phyloP scores from a whole-genome alignment of 1,284 basidiomycete genomes.

The Cutaneotrichosporon sp. region DNA sequence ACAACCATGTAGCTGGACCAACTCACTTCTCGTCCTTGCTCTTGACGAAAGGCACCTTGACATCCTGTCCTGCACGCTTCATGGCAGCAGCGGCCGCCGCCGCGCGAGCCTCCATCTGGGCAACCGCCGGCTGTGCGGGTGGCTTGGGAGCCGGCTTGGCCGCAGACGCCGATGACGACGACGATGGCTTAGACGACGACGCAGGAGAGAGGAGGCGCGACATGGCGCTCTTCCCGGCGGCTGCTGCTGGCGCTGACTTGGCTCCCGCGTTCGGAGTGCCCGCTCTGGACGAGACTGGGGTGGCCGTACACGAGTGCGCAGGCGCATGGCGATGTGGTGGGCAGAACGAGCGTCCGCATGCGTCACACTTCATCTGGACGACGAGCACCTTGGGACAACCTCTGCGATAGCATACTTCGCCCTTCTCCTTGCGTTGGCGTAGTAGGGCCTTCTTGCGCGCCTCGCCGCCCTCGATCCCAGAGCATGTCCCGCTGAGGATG shows the following conservation, averaged over 20 bases:
- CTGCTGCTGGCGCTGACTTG: constrained; percentile 1
- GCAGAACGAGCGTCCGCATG: constrained; percentile 38
- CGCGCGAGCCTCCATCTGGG: constrained; percentile 32
- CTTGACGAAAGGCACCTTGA: constrained; percentile 46
- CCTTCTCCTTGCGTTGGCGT: constrained; percentile 35
- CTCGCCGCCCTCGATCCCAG: constrained; percentile 40
- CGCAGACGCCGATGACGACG: constrained; percentile 4
- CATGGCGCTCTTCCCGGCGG: constrained; percentile 25
- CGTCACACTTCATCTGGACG: constrained; percentile 45
- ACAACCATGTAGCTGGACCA: background rate
- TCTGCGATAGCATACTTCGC: constrained; percentile 44
- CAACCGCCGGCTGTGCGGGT: background rate
- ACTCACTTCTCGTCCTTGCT: constrained; percentile 45
- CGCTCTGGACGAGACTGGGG: constrained; percentile 15
- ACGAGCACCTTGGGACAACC: constrained; percentile 43
- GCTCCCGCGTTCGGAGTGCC: constrained; percentile 3
- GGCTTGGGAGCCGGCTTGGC: constrained; percentile 1
- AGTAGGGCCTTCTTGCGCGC: constrained; percentile 36
- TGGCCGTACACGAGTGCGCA: constrained; percentile 33
- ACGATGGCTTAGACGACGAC: constrained; percentile 4
- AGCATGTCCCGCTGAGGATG: constrained; percentile 39
- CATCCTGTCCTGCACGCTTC: constrained; percentile 44
- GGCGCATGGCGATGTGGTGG: constrained; percentile 35
- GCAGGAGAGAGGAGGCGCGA: constrained; percentile 25
- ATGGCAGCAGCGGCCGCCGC: constrained; percentile 44